Evolutionary conservation across 2,329 filamentous ascomycete genomes (phyloP), one percentile per base, ranked within the genome.

Genomic region (Botryosphaeria dothidea): DNA sequence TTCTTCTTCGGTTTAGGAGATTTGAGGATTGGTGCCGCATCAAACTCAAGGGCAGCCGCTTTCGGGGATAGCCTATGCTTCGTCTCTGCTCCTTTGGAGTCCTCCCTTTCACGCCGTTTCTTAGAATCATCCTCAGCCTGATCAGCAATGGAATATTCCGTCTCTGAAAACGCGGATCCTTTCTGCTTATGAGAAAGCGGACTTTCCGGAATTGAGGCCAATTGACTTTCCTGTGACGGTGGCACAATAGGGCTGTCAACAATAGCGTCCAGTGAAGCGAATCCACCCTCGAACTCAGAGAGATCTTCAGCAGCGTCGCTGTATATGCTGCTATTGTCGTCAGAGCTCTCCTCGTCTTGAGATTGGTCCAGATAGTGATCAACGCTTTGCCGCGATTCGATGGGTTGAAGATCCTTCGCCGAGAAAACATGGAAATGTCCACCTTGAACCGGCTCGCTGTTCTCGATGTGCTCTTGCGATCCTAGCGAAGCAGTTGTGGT

Each of bases 241-340:
- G 51, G 36, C 64, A 66, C 34, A 34, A 81, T 70, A 3, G 90
- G 87, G 52, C 83, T 87, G 21, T 88, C 85, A 1, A 92, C 83
- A 8, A 93, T 85, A 11, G 91, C 91, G 74, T 93, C 85, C 7
- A 93, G 81, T 4, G 90, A 93, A 71, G 87, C 82, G 71, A 92
- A 93, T 0, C 89, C 90, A 52, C 86, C 85, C 43, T 90, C 88
- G 3, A 83, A 72, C 15, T 92, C 88, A 0, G 86, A 86, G 0
- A 90, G 79, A 66, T 92, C 89, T 75, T 93, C 91, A 62, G 89
- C 89, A 1, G 91, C 91, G 75, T 93, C 91, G 68, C 89, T 92
- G 73, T 92, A 93, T 25, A 91, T 83, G 67, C 85, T 89, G 65
- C 73, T 76, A 46, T 74, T 67, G 71, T 79, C 70, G 68, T 79